Evolutionary conservation across 768 basidiomycete genomes (phyloP).

Genomic region (Psilocybe subaeruginosa): DNA sequence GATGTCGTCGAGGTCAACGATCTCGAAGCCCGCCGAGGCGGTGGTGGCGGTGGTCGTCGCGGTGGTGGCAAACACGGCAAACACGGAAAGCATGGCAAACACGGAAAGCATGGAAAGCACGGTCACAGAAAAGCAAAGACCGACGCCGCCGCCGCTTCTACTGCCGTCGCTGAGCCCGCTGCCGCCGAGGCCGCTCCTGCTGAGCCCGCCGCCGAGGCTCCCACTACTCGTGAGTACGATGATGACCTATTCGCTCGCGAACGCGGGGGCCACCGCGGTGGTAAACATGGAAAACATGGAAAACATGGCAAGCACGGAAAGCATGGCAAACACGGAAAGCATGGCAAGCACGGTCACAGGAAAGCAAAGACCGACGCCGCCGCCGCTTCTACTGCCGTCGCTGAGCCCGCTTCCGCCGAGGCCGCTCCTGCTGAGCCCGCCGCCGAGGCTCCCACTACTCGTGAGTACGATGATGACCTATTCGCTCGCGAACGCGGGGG

Average conservation of each 20-base stretch:
- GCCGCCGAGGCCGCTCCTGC: background rate
- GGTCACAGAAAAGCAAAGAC: background rate
- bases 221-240: background rate
- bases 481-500: too few species aligned
- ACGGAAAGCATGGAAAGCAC: background rate
- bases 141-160: background rate
- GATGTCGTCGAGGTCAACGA: constrained; percentile 1
- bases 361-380: background rate
- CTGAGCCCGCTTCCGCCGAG: background rate
- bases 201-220: background rate
- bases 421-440: background rate
- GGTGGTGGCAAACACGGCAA: background rate
- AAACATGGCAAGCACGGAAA: background rate
- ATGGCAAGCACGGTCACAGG: background rate
- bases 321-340: background rate
- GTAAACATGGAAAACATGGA: background rate
- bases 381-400: background rate
- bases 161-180: background rate
- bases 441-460: background rate
- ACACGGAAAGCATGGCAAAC: too few species aligned
- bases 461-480: too few species aligned
- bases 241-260: background rate
- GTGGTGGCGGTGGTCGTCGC: background rate
- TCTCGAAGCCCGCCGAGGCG: constrained; percentile 11
- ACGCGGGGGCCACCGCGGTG: background rate